phyloP scores from a whole-genome alignment of 2,329 filamentous ascomycete genomes.

The Botrytis tulipae region DNA sequence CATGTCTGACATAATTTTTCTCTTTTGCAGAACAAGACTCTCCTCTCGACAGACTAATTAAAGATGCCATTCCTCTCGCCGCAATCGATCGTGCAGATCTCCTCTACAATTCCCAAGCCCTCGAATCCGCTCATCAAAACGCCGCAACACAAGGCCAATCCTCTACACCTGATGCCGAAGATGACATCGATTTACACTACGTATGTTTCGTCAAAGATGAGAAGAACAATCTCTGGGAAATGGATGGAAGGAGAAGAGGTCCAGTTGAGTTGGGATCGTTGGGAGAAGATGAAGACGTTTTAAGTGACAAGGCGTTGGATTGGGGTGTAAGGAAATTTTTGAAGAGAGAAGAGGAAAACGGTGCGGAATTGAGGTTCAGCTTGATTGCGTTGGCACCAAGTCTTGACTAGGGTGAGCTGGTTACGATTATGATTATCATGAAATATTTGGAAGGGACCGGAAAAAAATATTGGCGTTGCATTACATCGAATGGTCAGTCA shows the following conservation, averaged over 20 bases:
- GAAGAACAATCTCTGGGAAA: conserved; percentile 65
- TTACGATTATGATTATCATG: conserved; percentile 19
- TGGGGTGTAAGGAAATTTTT: conserved; percentile 55
- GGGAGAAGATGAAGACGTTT: conserved; percentile 62
- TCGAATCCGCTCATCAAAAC: conserved; percentile 76
- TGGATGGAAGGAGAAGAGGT: conserved; percentile 69
- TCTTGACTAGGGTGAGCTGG: conserved; percentile 23
- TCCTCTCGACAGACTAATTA: conserved; percentile 61
- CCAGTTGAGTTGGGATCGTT: conserved; percentile 48
- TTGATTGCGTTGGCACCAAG: conserved; percentile 35
- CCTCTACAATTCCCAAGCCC: conserved; percentile 72
- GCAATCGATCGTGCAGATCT: conserved; percentile 68
- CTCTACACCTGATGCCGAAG: conserved; percentile 73
- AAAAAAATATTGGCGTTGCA: conserved; percentile 1
- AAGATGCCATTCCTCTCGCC: conserved; percentile 66
- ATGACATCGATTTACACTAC: conserved; percentile 86
- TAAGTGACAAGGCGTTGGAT: conserved; percentile 73
- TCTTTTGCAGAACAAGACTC: conserved; percentile 38
- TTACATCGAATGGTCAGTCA: not conserved
- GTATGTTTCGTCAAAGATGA: conserved; percentile 85
- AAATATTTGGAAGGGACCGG: not conserved
- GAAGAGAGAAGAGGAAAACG: conserved; percentile 32
- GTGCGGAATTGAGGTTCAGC: conserved; percentile 37
- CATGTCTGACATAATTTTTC: not conserved
- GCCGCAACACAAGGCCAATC: conserved; percentile 77